Evolutionary conservation across 1,284 basidiomycete genomes (phyloP).

Genomic region (Irpex sp.): DNA sequence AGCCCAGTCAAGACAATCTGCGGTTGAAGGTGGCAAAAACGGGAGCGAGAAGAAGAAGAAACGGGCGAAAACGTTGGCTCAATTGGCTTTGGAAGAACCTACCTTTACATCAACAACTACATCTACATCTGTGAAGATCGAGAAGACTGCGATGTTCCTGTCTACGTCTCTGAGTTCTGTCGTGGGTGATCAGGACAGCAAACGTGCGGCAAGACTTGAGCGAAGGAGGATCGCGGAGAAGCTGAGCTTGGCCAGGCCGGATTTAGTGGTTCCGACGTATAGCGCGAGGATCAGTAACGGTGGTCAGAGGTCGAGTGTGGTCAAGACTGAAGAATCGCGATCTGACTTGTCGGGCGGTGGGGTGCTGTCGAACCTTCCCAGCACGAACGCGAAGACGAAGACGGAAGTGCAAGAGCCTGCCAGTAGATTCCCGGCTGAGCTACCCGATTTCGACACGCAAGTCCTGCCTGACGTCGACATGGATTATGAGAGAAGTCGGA

Average conservation of each 20-base stretch:
- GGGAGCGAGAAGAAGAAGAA: not conserved
- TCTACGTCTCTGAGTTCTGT: not conserved
- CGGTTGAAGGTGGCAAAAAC: not conserved
- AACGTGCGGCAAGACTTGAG: not conserved
- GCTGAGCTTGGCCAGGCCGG: not conserved
- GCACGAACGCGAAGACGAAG: not conserved
- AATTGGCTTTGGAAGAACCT: not conserved
- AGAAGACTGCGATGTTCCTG: not conserved
- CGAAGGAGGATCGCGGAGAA: not conserved
- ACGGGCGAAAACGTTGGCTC: not conserved
- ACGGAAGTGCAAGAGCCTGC: not conserved
- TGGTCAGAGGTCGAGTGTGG: not conserved
- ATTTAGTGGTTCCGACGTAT: not conserved
- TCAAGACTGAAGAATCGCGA: not conserved
- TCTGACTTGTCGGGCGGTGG: slow-evolving; percentile 7
- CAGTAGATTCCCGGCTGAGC: slow-evolving; percentile 16
- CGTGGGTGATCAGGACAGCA: not conserved
- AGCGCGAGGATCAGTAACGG: not conserved
- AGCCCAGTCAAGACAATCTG: not conserved
- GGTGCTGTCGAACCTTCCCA: not conserved
- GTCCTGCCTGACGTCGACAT: slow-evolving; percentile 11
- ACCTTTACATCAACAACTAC: not conserved
- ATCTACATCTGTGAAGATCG: not conserved
- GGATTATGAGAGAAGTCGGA: slow-evolving; percentile 11
- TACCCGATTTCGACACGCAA: slow-evolving; percentile 10